Percentiles rank a stretch among this genome's conserved stretches.
phyloP scores from a whole-genome alignment of 2,329 filamentous ascomycete genomes.

The Zopfia rhizophila region DNA sequence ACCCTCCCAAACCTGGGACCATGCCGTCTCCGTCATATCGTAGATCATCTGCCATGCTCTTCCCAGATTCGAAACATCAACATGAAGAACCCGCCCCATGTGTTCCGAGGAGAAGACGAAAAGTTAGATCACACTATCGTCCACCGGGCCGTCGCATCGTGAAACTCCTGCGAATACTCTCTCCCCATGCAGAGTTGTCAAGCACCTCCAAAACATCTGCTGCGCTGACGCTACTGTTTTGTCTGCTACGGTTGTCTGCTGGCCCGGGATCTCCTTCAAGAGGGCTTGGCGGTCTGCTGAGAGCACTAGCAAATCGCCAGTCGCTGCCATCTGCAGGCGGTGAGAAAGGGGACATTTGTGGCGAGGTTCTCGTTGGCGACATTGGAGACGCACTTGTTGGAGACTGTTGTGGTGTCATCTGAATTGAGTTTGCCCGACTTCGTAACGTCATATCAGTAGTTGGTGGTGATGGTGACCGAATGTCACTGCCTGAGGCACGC shows the following conservation, averaged over 20 bases:
- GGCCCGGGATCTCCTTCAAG: slow-evolving; percentile 42
- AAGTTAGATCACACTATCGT: slow-evolving; percentile 18
- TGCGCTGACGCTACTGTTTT: slow-evolving; percentile 76
- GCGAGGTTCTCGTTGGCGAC: slow-evolving; percentile 28
- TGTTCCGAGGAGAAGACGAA: slow-evolving; percentile 8
- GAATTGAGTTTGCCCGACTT: slow-evolving; percentile 51
- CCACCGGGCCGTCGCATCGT: slow-evolving; percentile 66
- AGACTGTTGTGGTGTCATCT: slow-evolving; percentile 48
- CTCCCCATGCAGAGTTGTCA: slow-evolving; percentile 90
- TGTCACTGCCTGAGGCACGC: slow-evolving; percentile 38
- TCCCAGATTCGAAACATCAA: slow-evolving; percentile 22
- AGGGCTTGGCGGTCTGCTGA: slow-evolving; percentile 52
- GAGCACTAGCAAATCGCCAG: slow-evolving; percentile 60
- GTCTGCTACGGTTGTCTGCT: slow-evolving; percentile 66
- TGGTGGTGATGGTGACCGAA: slow-evolving; percentile 38
- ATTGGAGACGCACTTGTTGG: slow-evolving; percentile 39
- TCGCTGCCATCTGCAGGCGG: slow-evolving; percentile 42
- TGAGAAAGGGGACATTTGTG: slow-evolving; percentile 42
- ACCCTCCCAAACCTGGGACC: slow-evolving; percentile 22
- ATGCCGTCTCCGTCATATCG: slow-evolving; percentile 23
- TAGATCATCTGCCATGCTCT: slow-evolving; percentile 27
- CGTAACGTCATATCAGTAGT: slow-evolving; percentile 41
- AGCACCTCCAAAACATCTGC: slow-evolving; percentile 85
- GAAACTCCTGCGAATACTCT: slow-evolving; percentile 89
- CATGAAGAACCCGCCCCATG: slow-evolving; percentile 5